Evolutionary conservation across 2,329 filamentous ascomycete species (phyloP).

Genomic region (Podosphaera aphanis): DNA sequence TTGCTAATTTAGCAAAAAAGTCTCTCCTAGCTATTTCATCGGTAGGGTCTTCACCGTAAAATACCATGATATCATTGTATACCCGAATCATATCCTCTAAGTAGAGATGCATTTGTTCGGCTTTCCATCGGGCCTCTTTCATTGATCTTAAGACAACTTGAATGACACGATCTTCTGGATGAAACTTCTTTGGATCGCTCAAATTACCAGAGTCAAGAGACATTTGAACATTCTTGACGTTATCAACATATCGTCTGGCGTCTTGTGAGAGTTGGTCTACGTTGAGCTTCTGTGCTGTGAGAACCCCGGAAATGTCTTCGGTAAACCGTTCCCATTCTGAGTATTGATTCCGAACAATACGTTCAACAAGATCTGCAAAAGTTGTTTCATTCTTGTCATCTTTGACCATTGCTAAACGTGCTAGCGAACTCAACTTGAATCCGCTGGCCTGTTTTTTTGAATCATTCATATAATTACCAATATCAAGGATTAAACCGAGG

Average conservation of each 20-base stretch:
- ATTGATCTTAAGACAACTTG: slow-evolving; percentile 80
- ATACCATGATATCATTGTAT: slow-evolving; percentile 87
- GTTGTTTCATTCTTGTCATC: slow-evolving; percentile 97
- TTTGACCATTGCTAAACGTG: slow-evolving; percentile 88
- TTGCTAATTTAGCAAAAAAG: slow-evolving; percentile 83
- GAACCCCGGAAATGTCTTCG: slow-evolving; percentile 61
- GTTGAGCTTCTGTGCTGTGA: slow-evolving; percentile 70
- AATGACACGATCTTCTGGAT: slow-evolving; percentile 83
- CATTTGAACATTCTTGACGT: slow-evolving; percentile 78
- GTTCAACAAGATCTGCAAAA: slow-evolving; percentile 83
- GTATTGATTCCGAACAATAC: slow-evolving; percentile 89
- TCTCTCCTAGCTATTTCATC: slow-evolving; percentile 87
- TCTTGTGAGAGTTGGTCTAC: slow-evolving; percentile 77
- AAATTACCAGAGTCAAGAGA: slow-evolving; percentile 84
- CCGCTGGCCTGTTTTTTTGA: slow-evolving; percentile 93
- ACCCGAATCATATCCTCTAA: slow-evolving; percentile 77
- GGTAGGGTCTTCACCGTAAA: slow-evolving; percentile 80
- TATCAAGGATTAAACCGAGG: slow-evolving; percentile 82
- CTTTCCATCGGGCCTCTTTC: slow-evolving; percentile 91
- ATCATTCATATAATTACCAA: slow-evolving; percentile 99
- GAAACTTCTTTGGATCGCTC: slow-evolving; percentile 92
- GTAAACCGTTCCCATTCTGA: slow-evolving; percentile 82
- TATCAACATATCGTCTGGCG: slow-evolving; percentile 79
- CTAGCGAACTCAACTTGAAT: slow-evolving; percentile 91
- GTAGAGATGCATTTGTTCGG: slow-evolving; percentile 84